Conservation (phyloP, 495 filamentous ascomycete species). For the Podospora bellae-mahoneyi region DNA sequence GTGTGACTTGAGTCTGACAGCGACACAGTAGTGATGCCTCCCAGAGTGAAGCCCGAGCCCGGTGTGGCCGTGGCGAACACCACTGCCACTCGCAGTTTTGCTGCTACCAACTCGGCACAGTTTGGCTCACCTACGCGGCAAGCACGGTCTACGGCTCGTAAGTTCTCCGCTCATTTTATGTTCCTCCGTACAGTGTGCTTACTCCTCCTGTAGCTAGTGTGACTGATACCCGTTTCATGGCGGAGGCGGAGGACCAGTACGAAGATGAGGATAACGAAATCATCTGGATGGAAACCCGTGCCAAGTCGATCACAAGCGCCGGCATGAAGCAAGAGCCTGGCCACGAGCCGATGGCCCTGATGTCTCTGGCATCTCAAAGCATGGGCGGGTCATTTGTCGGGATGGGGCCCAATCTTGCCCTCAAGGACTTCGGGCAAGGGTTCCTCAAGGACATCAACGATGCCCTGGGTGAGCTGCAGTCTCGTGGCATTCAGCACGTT, state of each 20-base stretch:
- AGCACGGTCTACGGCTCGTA: background rate
- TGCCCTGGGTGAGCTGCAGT: slow-evolving; percentile 46
- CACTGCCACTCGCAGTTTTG: background rate
- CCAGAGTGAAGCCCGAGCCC: background rate
- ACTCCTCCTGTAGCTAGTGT: background rate
- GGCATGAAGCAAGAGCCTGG: background rate
- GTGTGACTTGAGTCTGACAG: background rate
- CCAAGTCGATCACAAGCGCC: background rate
- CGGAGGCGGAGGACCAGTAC: background rate
- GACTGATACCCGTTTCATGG: background rate
- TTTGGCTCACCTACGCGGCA: background rate
- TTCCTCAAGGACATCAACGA: slow-evolving; percentile 45
- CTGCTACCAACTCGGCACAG: background rate
- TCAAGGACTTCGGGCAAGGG: slow-evolving; percentile 43
- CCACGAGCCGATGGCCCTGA: background rate
- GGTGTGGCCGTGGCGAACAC: background rate
- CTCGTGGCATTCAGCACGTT: slow-evolving; percentile 48
- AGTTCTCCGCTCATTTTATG: background rate
- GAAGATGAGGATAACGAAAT: background rate
- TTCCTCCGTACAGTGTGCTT: background rate
- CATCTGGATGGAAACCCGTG: background rate
- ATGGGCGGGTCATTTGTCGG: slow-evolving; percentile 29
- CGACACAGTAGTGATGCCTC: background rate
- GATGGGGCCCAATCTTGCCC: slow-evolving; percentile 30
- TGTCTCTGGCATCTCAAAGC: slow-evolving; percentile 6